Conservation (phyloP, 495 filamentous ascomycete species). For the Chlorociboria aeruginascens region DNA sequence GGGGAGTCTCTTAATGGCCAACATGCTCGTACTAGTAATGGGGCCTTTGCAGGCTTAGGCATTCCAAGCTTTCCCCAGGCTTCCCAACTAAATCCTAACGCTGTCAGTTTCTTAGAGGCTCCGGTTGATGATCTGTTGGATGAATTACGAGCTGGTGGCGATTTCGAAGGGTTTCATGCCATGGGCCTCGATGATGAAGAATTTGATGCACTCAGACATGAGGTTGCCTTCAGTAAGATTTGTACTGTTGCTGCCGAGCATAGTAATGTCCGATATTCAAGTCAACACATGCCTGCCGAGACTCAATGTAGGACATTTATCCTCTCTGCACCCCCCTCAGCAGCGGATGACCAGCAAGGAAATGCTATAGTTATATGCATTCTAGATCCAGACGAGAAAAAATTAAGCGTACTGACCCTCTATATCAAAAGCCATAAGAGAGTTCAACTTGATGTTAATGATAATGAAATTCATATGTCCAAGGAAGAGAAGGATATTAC, state of each 20-base stretch:
- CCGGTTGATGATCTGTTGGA: conserved; percentile 64
- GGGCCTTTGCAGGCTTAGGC: conserved; percentile 2
- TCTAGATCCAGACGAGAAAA: conserved; percentile 52
- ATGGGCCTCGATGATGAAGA: conserved; percentile 61
- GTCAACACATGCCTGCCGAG: conserved; percentile 33
- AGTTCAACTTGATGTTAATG: conserved; percentile 2
- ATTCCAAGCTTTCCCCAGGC: conserved; percentile 15
- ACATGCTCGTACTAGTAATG: conserved; percentile 43
- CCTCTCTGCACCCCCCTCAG: conserved; percentile 42
- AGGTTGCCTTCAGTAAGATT: conserved; percentile 62
- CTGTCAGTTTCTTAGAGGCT: conserved; percentile 45
- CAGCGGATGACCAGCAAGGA: conserved; percentile 34
- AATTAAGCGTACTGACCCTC: conserved; percentile 55
- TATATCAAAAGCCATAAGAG: conserved; percentile 28
- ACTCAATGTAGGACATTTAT: conserved; percentile 51
- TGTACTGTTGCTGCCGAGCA: conserved; percentile 56
- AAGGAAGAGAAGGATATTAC: conserved; percentile 15
- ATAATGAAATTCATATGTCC: conserved; percentile 6
- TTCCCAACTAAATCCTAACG: conserved; percentile 23
- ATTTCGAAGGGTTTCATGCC: conserved; percentile 55
- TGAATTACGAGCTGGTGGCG: conserved; percentile 45
- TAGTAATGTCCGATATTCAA: conserved; percentile 43
- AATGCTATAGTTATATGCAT: conserved; percentile 53
- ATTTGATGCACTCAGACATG: conserved; percentile 56
- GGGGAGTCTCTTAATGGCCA: conserved; percentile 68